Base-by-base conservation (phyloP, 441 rosid species). In the Omphalea diandra region DNA sequence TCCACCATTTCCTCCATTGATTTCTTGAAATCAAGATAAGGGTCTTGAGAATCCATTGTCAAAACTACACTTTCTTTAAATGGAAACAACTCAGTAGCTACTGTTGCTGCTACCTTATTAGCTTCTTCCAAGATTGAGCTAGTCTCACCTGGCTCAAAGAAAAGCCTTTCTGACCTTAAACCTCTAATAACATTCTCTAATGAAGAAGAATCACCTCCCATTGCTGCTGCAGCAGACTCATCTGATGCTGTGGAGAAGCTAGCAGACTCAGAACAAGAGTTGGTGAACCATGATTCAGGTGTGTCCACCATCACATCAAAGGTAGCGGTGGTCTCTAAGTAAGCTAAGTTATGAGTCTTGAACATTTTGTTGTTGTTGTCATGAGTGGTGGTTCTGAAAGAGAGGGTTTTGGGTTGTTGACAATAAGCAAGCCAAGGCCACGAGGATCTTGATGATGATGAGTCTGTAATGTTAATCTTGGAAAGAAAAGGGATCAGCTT, bases 1-100 rank as follows among this genome's bases (percentile, higher is more conserved):
- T 82, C 86, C 67, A 90, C 94, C 98, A 94, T 84, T 73, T 94
- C 98, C 72, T 83, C 94, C 99, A 90, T 87, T 58, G 98, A 93
- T 67, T 76, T 79, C 77, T 83, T 78, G 85, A 91, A 93, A 76
- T 93, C 98, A 9, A 44, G 52, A 55, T 52, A 81, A 49, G 87
- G 89, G 74, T 90, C 79, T 65, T 63, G 63, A 35, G 99, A 87
- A 55, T 90, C 96, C 87, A 89, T 71, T 68, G 90, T 73, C 77
- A 85, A 64, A 27, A 75, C 67, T 55, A 81, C 69, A 70, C 82
- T 82, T 50, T 84, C 87, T 75, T 82, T 81, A 1, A 78, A 78
- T n/a, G 76, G 76, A 12, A 66, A 52, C 49, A 66, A 52, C 49
- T 55, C 82, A 38, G n/a, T 40, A 72, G 0, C 33, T 18, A 43